Evolutionary conservation across 441 rosid species (phyloP).

Genomic region (Theobroma grandiflorum): DNA sequence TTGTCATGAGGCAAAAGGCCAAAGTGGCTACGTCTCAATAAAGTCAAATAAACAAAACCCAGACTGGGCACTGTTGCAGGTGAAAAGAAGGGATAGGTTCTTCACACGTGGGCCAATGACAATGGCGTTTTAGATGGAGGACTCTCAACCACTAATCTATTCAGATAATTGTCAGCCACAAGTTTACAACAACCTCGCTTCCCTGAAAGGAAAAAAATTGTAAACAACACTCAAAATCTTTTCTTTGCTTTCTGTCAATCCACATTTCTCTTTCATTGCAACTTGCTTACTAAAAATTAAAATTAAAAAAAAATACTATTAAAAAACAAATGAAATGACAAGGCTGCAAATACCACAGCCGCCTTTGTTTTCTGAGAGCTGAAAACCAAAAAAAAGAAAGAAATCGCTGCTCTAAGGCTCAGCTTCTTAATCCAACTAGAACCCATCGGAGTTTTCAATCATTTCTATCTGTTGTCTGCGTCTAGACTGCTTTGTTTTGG

Average conservation of each 20-base stretch:
- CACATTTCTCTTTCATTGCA: constrained; percentile 21
- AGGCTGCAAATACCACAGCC: constrained; percentile 16
- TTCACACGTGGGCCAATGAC: constrained; percentile 37
- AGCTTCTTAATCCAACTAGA: constrained; percentile 3
- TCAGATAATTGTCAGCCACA: constrained; percentile 47
- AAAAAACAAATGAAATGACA: neutral
- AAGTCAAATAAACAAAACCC: no score
- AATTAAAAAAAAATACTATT: neutral
- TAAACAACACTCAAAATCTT: neutral
- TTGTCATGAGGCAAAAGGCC: no score
- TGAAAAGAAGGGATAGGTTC: neutral
- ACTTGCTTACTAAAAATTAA: neutral
- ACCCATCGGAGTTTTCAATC: neutral
- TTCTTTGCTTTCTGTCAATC: neutral
- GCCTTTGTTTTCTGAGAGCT: constrained; percentile 9
- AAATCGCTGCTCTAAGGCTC: neutral
- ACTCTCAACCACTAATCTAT: constrained; percentile 47
- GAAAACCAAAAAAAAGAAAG: neutral
- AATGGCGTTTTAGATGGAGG: constrained; percentile 49
- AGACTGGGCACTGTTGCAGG: no score
- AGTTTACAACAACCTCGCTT: constrained; percentile 12
- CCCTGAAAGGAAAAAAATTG: neutral
- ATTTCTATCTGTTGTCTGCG: neutral
- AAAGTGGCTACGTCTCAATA: no score
- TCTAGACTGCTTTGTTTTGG: neutral